Evolutionary conservation across 2,329 filamentous ascomycete genomes (phyloP).

Genomic region (Phialophora tarda): DNA sequence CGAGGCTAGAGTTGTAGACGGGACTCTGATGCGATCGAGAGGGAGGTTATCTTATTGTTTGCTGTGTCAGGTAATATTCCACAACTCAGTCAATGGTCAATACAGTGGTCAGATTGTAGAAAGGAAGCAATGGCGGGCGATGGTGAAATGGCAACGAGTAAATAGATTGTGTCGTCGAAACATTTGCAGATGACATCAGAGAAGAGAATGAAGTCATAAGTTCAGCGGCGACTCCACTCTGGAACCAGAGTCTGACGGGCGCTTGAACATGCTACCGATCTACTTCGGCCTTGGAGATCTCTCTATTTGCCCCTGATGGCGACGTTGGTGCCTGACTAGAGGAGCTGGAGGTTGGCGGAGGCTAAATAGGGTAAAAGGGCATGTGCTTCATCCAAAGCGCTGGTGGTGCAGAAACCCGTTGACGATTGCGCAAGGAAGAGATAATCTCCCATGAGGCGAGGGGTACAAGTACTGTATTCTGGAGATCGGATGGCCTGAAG

Average conservation of each 20-base stretch:
- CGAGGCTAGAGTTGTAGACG: background rate
- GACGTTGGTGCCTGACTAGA: background rate
- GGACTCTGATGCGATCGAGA: background rate
- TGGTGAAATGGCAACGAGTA: background rate
- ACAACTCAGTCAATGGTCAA: background rate
- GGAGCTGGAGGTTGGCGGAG: background rate
- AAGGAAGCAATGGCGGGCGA: background rate
- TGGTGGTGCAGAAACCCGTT: background rate
- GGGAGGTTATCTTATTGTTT: background rate
- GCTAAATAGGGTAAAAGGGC: background rate
- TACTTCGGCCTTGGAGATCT: background rate
- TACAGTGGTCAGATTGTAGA: background rate
- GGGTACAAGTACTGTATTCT: background rate
- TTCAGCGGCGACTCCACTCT: background rate
- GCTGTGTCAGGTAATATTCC: background rate
- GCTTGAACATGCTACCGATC: background rate
- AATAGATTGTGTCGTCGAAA: background rate
- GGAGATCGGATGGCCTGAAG: background rate
- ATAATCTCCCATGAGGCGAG: background rate
- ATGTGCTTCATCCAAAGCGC: background rate
- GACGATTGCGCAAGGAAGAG: background rate
- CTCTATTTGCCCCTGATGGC: background rate
- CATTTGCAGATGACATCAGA: background rate
- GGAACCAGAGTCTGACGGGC: background rate
- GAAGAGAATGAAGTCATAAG: slow-evolving; percentile 4